Evolutionary conservation across 495 filamentous ascomycete genomes (phyloP), one percentile per base, ranked within the genome.

Genomic region (Trichoderma reesei): DNA sequence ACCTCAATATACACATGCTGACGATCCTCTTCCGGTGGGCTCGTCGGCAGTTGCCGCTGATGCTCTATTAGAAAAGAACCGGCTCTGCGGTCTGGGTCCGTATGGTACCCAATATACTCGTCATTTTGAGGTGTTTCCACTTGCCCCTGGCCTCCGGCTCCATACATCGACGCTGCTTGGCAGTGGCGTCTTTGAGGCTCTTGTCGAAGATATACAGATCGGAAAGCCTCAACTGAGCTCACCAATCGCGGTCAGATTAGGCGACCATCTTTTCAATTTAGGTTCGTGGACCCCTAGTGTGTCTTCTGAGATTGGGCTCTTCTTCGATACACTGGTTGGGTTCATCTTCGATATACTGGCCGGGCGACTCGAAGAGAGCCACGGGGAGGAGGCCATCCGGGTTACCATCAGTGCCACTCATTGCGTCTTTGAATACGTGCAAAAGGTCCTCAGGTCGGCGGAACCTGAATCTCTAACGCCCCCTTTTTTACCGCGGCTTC

Each of bases 101-200:
- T 83, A 80, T 68, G 85, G 87, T 33, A 80, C 86, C 10, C 77
- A 78, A 31, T 96, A 95, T 69, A 82, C 89, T 0, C 78, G 86
- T 13, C 84, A 90, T 67, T 96, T 97, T 65, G 87, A 89, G 61
- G 72, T 91, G 37, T 78, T 76, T 46, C 87, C 90, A 34, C 74
- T 96, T 33, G 79, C 77, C 54, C 63, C 73, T 11, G 90, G 88
- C 0, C 87, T 86, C 1, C 94, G 81, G 72, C 94, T 95, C 68
- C 90, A 92, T 68, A 78, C 87, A 67, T 81, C 74, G 60, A 92
- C 91, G 11, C 81, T 95, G 60, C 79, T 96, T 60, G 91, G 92
- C 16, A 86, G 85, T 68, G 90, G 88, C 0, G 80, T 83, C 31
- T 79, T 96, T 61, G 69, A 70, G 42, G 80, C 76, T 61, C 85